Conservation (phyloP, 2,329 filamentous ascomycete species). For the Fonsecaea pedrosoi region DNA sequence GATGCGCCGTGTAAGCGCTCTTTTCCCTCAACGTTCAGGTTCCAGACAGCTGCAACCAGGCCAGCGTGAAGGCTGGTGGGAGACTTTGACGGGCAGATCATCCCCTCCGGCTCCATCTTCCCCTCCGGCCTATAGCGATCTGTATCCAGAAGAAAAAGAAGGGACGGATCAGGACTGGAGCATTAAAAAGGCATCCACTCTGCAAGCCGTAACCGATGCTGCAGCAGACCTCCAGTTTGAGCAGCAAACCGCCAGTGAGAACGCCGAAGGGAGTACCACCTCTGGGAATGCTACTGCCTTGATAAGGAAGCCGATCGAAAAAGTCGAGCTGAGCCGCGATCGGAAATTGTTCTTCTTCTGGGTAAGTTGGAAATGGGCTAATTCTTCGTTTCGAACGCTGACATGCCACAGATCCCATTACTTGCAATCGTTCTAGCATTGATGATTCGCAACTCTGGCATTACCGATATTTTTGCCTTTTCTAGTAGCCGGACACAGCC, state of each 20-base stretch:
- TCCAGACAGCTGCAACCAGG: conserved; percentile 60
- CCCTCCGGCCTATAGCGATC: conserved; percentile 79
- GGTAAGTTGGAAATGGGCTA: conserved; percentile 49
- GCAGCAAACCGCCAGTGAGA: conserved; percentile 6
- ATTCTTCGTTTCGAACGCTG: conserved; percentile 16
- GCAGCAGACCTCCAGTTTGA: conserved; percentile 53
- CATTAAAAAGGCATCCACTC: conserved; percentile 52
- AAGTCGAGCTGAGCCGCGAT: conserved; percentile 52
- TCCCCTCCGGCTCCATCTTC: conserved; percentile 57
- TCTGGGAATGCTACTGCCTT: background rate
- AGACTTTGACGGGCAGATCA: conserved; percentile 63
- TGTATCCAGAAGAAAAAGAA: conserved; percentile 65
- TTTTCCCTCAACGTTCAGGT: conserved; percentile 70
- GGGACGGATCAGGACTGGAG: conserved; percentile 49
- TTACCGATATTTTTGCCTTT: conserved; percentile 25
- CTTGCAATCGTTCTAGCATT: conserved; percentile 54
- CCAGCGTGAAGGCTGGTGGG: conserved; percentile 66
- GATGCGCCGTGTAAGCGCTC: conserved; percentile 73
- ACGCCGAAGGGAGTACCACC: conserved; percentile 2
- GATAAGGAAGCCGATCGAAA: conserved; percentile 48
- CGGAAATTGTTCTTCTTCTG: conserved; percentile 62
- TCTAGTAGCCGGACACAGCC: conserved; percentile 6
- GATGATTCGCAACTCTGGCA: conserved; percentile 50
- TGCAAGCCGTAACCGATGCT: conserved; percentile 53
- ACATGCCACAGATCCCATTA: conserved; percentile 53